phyloP scores from a whole-genome alignment of 139 green algal genomes.

The Chlamydomonas eustigma region DNA sequence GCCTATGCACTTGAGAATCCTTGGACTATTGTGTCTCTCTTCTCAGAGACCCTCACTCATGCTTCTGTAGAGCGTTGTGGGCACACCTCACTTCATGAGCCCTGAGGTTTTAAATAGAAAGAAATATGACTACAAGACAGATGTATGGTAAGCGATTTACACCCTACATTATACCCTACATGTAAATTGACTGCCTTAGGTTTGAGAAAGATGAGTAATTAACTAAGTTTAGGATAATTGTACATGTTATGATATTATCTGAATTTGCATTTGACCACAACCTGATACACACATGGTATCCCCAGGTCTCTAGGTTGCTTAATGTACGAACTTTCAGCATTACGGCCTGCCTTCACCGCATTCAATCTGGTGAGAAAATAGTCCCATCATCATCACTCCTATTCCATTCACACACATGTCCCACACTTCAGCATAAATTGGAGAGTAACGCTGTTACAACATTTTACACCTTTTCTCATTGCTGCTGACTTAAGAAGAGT shows the following conservation, averaged over 20 bases:
- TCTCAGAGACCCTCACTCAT: background rate
- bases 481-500: too few relatives aligned
- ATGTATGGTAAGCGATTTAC: conserved; percentile 45
- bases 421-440: too few relatives aligned
- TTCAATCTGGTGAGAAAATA: conserved; percentile 52
- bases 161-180: background rate
- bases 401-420: too few relatives aligned
- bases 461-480: background rate
- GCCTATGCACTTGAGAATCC: too few relatives aligned
- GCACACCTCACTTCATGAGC: conserved; percentile 68
- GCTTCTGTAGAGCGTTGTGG: conserved; percentile 26
- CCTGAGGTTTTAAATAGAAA: conserved; percentile 56
- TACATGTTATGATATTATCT: too few relatives aligned
- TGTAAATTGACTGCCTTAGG: background rate
- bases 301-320: conserved; percentile 57
- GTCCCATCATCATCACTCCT: too few relatives aligned
- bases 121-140: conserved; percentile 51
- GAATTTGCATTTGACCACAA: too few relatives aligned
- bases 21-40: background rate
- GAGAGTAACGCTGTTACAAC: background rate
- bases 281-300: too few relatives aligned
- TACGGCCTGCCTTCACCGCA: conserved; percentile 57
- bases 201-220: too few relatives aligned
- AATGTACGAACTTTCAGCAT: conserved; percentile 56
- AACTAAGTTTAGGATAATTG: too few relatives aligned